A percentile compares a stretch with the other conserved stretches of the same genome.
Evolutionary conservation across 371 early-diverging fungal genomes (phyloP).

Genomic region (Mortierella polycephala): DNA sequence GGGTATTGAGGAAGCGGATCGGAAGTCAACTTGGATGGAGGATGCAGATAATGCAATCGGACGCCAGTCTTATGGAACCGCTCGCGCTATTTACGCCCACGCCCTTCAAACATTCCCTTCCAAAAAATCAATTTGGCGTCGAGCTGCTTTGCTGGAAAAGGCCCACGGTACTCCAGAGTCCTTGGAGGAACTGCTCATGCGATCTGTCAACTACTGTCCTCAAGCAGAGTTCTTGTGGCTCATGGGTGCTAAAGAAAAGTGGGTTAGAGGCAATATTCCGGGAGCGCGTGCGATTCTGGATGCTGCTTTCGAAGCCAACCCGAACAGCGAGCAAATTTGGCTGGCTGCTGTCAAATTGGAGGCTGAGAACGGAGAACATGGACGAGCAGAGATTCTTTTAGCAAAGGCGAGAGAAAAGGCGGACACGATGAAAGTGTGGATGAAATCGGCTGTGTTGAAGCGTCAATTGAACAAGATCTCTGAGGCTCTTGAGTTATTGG

Average conservation of each 20-base stretch:
- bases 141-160: slow-evolving; percentile 91
- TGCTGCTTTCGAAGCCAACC: slow-evolving; percentile 91
- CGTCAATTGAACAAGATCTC: slow-evolving; percentile 77
- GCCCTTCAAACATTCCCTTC: slow-evolving; percentile 84
- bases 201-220: slow-evolving; percentile 91
- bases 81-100: slow-evolving; percentile 90
- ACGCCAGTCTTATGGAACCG: slow-evolving; percentile 78
- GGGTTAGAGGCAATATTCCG: slow-evolving; percentile 89
- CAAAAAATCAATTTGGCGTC: slow-evolving; percentile 86
- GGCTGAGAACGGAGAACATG: slow-evolving; percentile 85
- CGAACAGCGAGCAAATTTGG: slow-evolving; percentile 93
- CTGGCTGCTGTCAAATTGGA: slow-evolving; percentile 96
- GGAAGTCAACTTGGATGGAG: slow-evolving; percentile 86
- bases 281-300: slow-evolving; percentile 88
- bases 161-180: slow-evolving; percentile 82
- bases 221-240: slow-evolving; percentile 95
- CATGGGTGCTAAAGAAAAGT: slow-evolving; percentile 96
- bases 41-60: slow-evolving; percentile 86
- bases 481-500: slow-evolving; percentile 75
- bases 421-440: slow-evolving; percentile 86
- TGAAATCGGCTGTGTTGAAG: slow-evolving; percentile 93
- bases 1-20: slow-evolving; percentile 86
- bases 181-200: slow-evolving; percentile 82
- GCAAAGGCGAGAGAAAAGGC: slow-evolving; percentile 80
- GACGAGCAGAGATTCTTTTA: slow-evolving; percentile 82